Base-by-base conservation (phyloP, 257 asterid species). In the Mitragyna speciosa region DNA sequence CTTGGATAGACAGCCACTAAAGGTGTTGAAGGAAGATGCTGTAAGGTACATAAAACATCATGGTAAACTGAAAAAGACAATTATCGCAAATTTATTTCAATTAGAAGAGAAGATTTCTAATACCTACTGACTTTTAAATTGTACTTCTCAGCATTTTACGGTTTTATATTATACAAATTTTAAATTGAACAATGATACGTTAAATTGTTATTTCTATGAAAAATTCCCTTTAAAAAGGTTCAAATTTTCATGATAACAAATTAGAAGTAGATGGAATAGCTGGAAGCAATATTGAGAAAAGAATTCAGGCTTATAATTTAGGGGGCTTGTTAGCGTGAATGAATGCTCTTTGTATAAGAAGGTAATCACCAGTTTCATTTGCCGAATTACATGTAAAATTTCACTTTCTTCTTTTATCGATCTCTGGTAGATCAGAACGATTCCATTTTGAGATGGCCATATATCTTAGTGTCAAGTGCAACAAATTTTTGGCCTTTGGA, bases 11-110 rank as follows among this genome's bases (percentile, higher is more conserved):
- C 98, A 94, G 85, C 97, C 96, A 19, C 86, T 82, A 12, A 92
- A 94, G 86, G 97, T 93, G 80, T 85, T 95, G 82, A 93, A 87
- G 86, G 99, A 95, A 91, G 97, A 93, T 65, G 95, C 97, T 58
- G 99, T 81, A 79, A 87, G 97, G 99, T 95, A 87, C 31, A 63
- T 9, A 39, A 59, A 36, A 68, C 73, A 64, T 72, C 28, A 69
- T 2, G 28, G 6, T 56, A n/a, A 56, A 52, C 47, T n/a, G 58
- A 7, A 12, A 49, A 48, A 61, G 52, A 47, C 70, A 19, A 28
- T 20, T 72, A 16, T 22, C 2, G 5, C 26, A 61, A 11, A 36
- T 4, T 36, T 4, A 36, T 36, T 26, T 28, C n/a, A 45, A 7
- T 5, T 64, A 19, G 61, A 76, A 26, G 41, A 36, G 41, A 58